Percentiles rank a stretch among this genome's conserved stretches.
Conservation (phyloP, 768 basidiomycete species). For the Porphyrellus cyaneotinctus region DNA sequence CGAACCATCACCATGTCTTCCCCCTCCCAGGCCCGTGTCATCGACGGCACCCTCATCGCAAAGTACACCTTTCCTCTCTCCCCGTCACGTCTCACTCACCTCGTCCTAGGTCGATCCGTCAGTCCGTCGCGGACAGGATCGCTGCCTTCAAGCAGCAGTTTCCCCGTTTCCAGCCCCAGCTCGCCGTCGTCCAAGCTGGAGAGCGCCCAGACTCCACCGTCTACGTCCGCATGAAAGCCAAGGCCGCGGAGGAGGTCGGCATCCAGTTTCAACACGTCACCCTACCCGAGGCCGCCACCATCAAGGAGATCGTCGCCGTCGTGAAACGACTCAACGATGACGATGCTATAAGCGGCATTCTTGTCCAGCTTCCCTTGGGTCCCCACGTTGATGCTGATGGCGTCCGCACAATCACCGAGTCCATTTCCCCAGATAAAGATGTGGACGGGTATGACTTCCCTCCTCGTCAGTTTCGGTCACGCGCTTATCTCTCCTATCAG, state of each 20-base stretch:
- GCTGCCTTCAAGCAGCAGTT: slow-evolving; percentile 54
- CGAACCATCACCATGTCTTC: slow-evolving; percentile 35
- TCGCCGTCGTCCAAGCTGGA: slow-evolving; percentile 93
- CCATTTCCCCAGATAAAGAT: slow-evolving; percentile 90
- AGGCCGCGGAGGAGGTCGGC: slow-evolving; percentile 92
- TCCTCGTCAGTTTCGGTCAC: not conserved
- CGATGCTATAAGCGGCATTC: slow-evolving; percentile 76
- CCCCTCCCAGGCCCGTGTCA: slow-evolving; percentile 51
- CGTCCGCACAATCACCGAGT: slow-evolving; percentile 91
- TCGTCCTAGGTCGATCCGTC: slow-evolving; percentile 70
- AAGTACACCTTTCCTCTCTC: slow-evolving; percentile 48
- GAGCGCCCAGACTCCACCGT: slow-evolving; percentile 84
- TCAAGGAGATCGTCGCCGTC: slow-evolving; percentile 69
- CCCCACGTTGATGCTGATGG: slow-evolving; percentile 76
- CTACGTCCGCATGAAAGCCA: slow-evolving; percentile 97
- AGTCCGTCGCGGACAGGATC: slow-evolving; percentile 69
- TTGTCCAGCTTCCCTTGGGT: slow-evolving; percentile 94
- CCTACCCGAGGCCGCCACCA: slow-evolving; percentile 59
- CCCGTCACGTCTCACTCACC: slow-evolving; percentile 13
- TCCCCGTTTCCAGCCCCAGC: slow-evolving; percentile 87
- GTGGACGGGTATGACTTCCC: slow-evolving; percentile 76
- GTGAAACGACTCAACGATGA: slow-evolving; percentile 85
- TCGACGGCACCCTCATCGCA: slow-evolving; percentile 82
- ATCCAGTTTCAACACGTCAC: slow-evolving; percentile 81
- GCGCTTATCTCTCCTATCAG: slow-evolving; percentile 40